A percentile compares a stretch with the other conserved stretches of the same genome.
These are phyloP conservation scores for Coniochaeta prunicola DNA, from an alignment of 2,329 filamentous ascomycete species.

Conservation along the genomic window DNA sequence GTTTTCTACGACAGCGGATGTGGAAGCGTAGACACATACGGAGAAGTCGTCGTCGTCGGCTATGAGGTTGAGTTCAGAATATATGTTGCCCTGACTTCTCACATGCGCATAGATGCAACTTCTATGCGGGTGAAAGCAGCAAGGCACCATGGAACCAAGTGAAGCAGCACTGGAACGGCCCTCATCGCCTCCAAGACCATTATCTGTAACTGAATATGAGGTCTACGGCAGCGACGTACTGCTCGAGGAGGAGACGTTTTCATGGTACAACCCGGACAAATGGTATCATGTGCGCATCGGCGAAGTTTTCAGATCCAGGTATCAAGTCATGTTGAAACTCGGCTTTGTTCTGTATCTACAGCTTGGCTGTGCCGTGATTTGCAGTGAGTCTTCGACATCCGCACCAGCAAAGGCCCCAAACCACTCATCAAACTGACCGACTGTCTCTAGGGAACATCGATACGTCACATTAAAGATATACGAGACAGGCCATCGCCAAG, in stretches of 20 bases:
- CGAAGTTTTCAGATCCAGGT: conserved; percentile 18
- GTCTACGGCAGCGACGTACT: no score
- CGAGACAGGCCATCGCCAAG: background rate
- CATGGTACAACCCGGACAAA: conserved; percentile 12
- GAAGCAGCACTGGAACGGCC: no score
- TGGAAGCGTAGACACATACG: no score
- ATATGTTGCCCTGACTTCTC: no score
- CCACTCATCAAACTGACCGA: background rate
- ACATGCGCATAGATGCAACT: no score
- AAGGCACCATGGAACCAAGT: no score
- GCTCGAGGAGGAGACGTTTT: conserved; percentile 15
- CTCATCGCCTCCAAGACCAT: no score
- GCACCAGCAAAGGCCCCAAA: background rate
- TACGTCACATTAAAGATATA: conserved; percentile 1
- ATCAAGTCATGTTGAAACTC: conserved; percentile 31
- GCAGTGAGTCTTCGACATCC: conserved; percentile 3
- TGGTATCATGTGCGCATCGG: conserved; percentile 18
- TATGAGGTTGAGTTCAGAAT: no score
- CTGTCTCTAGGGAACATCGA: background rate
- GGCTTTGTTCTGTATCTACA: conserved; percentile 31
- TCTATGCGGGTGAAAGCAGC: no score
- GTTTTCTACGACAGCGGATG: no score
- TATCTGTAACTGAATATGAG: no score
- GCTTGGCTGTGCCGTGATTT: conserved; percentile 31
- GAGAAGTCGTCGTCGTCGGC: no score